Evolutionary conservation across 441 rosid species (phyloP), one percentile per base, ranked within the genome.

Genomic region (Jatropha multifida): DNA sequence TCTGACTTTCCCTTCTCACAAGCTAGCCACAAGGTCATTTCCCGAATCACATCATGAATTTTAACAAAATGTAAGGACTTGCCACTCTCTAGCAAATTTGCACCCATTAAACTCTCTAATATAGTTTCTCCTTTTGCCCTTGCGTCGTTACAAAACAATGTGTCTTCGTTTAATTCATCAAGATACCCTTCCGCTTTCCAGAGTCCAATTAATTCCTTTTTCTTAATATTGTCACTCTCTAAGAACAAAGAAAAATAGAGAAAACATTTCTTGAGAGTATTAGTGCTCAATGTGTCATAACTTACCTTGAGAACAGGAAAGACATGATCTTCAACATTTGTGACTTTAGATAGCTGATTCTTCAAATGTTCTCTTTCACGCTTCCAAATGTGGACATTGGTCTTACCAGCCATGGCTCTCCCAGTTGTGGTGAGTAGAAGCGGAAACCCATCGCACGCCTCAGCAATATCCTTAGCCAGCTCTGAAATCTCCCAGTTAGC

Each of bases 391-490:
- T 20, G 7, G 61, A 18, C 27, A n/a, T 56, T 56, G 1, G 32
- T 56, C 61, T 56, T 56, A n/a, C 61, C 26, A 56, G 61, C 27
- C 61, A 56, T 56, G 26, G 81, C 80, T 3, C 75, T 14, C 0
- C 84, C 88, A 0, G 77, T 70, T 8, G 81, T 78, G 44, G 59
- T 68, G 1, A 86, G 81, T 18, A 81, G 83, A 0, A 83, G 54
- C 0, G 85, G 85, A 48, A 81, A 37, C 37, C 83, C 81, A 37
- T 46, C 4, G 10, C 86, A 86, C 68, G 68, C 68, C 2, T 7
- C 42, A 37, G 65, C 80, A 3, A 81, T 17, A 23, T 9, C 32
- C 6, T 52, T 12, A 4, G 83, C 83, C 0, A 75, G 46, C 2
- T 23, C 2, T 0, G 60, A 79, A 40, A 80, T 73, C 9, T 63